These are phyloP conservation scores for Craspedostauros australis DNA, from an alignment of 108 stramenopile genomes.

Conservation along the genomic window DNA sequence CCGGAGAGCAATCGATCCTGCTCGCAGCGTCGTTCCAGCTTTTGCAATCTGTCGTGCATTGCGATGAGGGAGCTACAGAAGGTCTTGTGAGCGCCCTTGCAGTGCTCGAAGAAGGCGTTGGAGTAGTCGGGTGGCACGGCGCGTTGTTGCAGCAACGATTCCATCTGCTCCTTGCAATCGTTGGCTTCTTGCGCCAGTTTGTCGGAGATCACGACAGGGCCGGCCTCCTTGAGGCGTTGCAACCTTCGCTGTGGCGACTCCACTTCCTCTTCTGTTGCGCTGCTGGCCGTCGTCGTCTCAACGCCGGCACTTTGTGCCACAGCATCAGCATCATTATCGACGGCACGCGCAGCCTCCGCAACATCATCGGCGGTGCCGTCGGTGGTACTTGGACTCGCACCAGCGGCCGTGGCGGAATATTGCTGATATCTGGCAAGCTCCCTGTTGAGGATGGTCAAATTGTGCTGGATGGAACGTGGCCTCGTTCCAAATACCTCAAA, in stretches of 20 bases:
- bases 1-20: slow-evolving; percentile 86
- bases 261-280: background rate
- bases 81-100: slow-evolving; percentile 63
- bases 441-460: slow-evolving; percentile 14
- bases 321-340: too few species aligned
- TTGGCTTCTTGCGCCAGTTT: slow-evolving; percentile 12
- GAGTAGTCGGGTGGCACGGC: slow-evolving; percentile 31
- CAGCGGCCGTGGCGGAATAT: too few species aligned
- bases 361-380: too few species aligned
- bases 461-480: slow-evolving; percentile 33
- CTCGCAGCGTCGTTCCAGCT: slow-evolving; percentile 82
- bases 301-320: background rate
- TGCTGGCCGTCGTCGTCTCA: background rate
- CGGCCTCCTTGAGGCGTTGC: background rate
- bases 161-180: slow-evolving; percentile 1
- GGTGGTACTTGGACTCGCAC: too few species aligned
- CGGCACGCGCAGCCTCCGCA: too few species aligned
- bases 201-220: slow-evolving; percentile 6
- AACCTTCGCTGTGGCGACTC: background rate
- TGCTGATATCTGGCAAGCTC: slow-evolving; percentile 14
- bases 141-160: slow-evolving; percentile 15
- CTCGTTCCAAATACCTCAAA: slow-evolving; percentile 57
- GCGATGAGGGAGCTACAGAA: slow-evolving; percentile 60
- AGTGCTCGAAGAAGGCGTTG: slow-evolving; percentile 36
- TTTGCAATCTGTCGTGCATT: slow-evolving; percentile 69